Percentiles rank a stretch among this genome's conserved stretches.
phyloP scores from a whole-genome alignment of 2,329 filamentous ascomycete species.

The Diplodia intermedia region DNA sequence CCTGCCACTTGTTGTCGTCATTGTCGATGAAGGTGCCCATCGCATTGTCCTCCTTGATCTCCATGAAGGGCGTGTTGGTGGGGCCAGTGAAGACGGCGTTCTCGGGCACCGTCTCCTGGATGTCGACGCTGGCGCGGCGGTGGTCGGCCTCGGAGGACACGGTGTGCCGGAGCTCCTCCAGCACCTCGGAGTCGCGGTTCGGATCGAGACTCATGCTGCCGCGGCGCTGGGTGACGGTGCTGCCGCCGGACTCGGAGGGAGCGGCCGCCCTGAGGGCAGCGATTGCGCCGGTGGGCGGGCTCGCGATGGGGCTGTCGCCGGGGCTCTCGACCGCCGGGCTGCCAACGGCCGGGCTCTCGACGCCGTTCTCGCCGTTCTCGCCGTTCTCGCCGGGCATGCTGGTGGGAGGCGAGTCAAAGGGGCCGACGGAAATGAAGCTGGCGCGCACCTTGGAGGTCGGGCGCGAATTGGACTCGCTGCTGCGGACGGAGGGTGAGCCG shows the following conservation, averaged over 20 bases:
- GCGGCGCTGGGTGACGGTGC: slow-evolving; percentile 43
- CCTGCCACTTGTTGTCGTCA: slow-evolving; percentile 41
- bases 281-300: slow-evolving; percentile 15
- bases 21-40: slow-evolving; percentile 35
- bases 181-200: slow-evolving; percentile 43
- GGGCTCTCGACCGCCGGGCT: slow-evolving; percentile 28
- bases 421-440: slow-evolving; percentile 57
- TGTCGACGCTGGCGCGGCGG: slow-evolving; percentile 45
- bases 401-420: slow-evolving; percentile 35
- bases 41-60: slow-evolving; percentile 38
- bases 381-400: slow-evolving; percentile 35
- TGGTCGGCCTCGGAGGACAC: slow-evolving; percentile 51
- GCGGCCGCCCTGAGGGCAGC: background rate
- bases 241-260: slow-evolving; percentile 2
- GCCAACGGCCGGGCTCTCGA: slow-evolving; percentile 39
- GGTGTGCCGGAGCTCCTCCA: slow-evolving; percentile 49
- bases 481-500: slow-evolving; percentile 36
- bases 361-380: slow-evolving; percentile 33
- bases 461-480: slow-evolving; percentile 42
- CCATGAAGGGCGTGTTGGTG: slow-evolving; percentile 46
- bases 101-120: slow-evolving; percentile 52
- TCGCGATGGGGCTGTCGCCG: slow-evolving; percentile 24
- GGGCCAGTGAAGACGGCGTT: slow-evolving; percentile 50
- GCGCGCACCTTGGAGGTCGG: slow-evolving; percentile 55
- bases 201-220: slow-evolving; percentile 53